These are phyloP conservation scores for Pleurotus djamor DNA, from an alignment of 768 basidiomycete genomes.

Conservation along the genomic window DNA sequence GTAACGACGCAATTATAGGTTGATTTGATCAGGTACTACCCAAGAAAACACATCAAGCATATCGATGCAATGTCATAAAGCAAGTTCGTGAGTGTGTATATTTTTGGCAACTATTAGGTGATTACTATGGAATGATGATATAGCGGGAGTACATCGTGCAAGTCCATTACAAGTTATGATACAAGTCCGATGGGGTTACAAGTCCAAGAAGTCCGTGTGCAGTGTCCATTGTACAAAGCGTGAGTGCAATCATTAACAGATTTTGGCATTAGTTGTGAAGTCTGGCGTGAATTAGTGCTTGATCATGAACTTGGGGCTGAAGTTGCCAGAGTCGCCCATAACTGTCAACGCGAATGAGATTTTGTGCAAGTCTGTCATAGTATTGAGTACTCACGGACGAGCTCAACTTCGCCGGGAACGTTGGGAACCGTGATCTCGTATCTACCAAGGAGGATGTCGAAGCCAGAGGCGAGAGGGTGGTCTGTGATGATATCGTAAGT, in stretches of 20 bases:
- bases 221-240: not conserved
- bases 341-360: slow-evolving; percentile 23
- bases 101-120: too few species aligned
- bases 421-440: slow-evolving; percentile 31
- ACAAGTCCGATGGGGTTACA: not conserved
- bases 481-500: not conserved
- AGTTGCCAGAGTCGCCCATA: slow-evolving; percentile 50
- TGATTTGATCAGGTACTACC: too few species aligned
- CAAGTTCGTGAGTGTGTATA: too few species aligned
- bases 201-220: not conserved
- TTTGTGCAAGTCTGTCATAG: not conserved
- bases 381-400: slow-evolving; percentile 32
- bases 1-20: too few species aligned
- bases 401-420: slow-evolving; percentile 28
- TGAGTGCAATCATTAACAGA: not conserved
- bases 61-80: too few species aligned
- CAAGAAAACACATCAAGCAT: too few species aligned
- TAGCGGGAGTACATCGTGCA: not conserved
- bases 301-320: slow-evolving; percentile 25
- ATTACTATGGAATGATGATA: too few species aligned
- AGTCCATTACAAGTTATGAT: not conserved
- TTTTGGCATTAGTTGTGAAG: not conserved
- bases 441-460: slow-evolving; percentile 33
- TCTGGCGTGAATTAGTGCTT: not conserved
- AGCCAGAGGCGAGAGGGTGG: slow-evolving; percentile 25